Percentiles rank a stretch among this genome's conserved stretches.
Evolutionary conservation across 2,329 filamentous ascomycete species (phyloP).

Genomic region (Colletotrichum echinochloae): DNA sequence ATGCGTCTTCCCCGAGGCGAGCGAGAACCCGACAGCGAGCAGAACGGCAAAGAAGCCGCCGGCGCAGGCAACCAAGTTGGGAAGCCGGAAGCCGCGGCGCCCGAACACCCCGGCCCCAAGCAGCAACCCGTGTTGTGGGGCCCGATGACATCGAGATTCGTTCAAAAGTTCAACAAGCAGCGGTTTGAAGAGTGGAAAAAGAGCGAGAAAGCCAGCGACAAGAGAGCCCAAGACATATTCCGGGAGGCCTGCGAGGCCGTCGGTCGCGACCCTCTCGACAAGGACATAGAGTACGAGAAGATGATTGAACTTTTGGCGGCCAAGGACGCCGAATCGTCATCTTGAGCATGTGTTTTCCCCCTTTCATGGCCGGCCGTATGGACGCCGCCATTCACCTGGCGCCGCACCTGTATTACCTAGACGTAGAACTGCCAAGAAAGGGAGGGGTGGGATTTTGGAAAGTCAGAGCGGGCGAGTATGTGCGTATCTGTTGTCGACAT

Average conservation of each 20-base stretch:
- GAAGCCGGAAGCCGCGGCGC: slow-evolving; percentile 9
- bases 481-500: slow-evolving; percentile 8
- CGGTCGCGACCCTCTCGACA: slow-evolving; percentile 36
- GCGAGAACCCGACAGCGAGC: slow-evolving; percentile 49
- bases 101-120: slow-evolving; percentile 27
- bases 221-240: slow-evolving; percentile 25
- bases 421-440: neutral
- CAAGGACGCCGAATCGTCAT: slow-evolving; percentile 31
- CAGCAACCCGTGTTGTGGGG: slow-evolving; percentile 40
- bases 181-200: slow-evolving; percentile 39
- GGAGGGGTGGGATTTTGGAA: neutral
- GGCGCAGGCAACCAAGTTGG: neutral
- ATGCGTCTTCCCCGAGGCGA: slow-evolving; percentile 70
- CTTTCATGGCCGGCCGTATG: slow-evolving; percentile 14
- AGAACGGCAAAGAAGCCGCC: slow-evolving; percentile 30
- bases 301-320: slow-evolving; percentile 39
- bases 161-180: slow-evolving; percentile 39
- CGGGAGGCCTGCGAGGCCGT: slow-evolving; percentile 27
- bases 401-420: slow-evolving; percentile 25
- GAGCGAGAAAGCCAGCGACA: slow-evolving; percentile 27
- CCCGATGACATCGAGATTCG: slow-evolving; percentile 30
- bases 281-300: slow-evolving; percentile 41
- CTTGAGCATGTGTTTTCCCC: slow-evolving; percentile 6
- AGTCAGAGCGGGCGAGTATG: neutral
- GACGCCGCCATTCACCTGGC: neutral